These are phyloP conservation scores for Fusarium begoniae DNA, from an alignment of 2,329 filamentous ascomycete genomes.

Conservation along the genomic window DNA sequence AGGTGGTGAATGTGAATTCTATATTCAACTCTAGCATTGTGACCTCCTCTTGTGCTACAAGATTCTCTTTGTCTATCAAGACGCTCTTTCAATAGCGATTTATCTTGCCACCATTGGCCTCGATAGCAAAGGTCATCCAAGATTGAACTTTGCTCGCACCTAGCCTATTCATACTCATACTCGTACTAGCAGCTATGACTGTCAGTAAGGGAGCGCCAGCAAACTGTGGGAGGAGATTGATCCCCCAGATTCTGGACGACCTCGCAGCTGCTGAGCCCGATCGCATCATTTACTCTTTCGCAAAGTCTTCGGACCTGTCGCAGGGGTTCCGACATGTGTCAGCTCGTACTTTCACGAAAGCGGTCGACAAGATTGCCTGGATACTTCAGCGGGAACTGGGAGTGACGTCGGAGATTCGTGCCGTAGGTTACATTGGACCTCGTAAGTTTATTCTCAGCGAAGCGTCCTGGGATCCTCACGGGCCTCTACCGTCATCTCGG, in stretches of 20 bases:
- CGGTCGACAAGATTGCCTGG: slow-evolving; percentile 46
- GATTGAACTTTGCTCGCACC: neutral
- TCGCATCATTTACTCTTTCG: slow-evolving; percentile 39
- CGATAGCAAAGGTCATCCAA: too few relatives aligned
- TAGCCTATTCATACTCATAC: neutral
- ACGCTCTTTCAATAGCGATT: neutral
- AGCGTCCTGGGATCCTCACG: fast-evolving
- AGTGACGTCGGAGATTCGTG: slow-evolving; percentile 20
- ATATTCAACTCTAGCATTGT: neutral
- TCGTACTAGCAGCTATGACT: neutral
- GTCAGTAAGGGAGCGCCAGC: neutral
- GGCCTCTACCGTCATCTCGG: fast-evolving
- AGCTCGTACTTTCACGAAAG: slow-evolving; percentile 37
- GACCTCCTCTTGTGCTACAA: too few relatives aligned
- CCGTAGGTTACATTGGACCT: slow-evolving; percentile 46
- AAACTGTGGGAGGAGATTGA: neutral
- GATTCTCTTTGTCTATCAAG: neutral
- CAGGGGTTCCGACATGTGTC: slow-evolving; percentile 37
- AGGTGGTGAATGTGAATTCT: neutral
- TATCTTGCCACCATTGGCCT: neutral
- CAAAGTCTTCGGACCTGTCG: slow-evolving; percentile 15
- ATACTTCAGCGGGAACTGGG: slow-evolving; percentile 26
- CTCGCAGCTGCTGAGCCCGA: slow-evolving; percentile 22
- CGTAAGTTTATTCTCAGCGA: slow-evolving; percentile 36
- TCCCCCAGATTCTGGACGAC: neutral